Percentiles rank a stretch among this genome's conserved stretches.
Evolutionary conservation across 2,329 filamentous ascomycete species (phyloP).

Genomic region (Fusarium avenaceum): DNA sequence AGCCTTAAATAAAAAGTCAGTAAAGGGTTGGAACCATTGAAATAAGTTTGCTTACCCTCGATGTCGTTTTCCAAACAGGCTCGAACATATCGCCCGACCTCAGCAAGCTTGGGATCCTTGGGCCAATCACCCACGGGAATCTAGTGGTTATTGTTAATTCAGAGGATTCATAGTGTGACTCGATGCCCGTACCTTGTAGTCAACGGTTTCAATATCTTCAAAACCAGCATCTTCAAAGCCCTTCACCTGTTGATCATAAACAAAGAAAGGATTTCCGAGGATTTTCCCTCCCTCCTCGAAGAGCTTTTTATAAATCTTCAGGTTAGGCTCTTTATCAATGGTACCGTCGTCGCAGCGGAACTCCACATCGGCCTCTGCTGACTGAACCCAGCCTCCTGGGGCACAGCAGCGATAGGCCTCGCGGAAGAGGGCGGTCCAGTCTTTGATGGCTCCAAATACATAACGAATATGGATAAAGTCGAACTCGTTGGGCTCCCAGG

Average conservation of each 20-base stretch:
- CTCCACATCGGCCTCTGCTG: constrained; percentile 26
- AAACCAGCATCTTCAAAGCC: constrained; percentile 5
- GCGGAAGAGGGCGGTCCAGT: constrained; percentile 18
- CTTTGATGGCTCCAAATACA: constrained; percentile 22
- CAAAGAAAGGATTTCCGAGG: not conserved
- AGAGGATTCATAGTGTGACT: rapidly evolving
- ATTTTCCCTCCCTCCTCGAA: constrained; percentile 2
- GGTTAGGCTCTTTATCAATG: not conserved
- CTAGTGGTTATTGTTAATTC: not conserved
- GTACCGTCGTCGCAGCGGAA: constrained; percentile 27
- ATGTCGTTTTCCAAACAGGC: constrained; percentile 41
- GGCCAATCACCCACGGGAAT: constrained; percentile 32
- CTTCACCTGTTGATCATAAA: constrained; percentile 8
- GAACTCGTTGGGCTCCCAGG: constrained; percentile 14
- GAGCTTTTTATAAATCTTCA: not conserved
- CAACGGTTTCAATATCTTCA: not conserved
- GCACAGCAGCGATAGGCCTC: constrained; percentile 24
- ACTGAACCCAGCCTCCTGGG: constrained; percentile 29
- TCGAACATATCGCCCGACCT: constrained; percentile 24
- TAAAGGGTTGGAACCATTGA: rapidly evolving
- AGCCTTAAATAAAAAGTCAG: not conserved
- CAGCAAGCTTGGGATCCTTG: constrained; percentile 18
- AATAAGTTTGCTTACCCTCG: constrained; percentile 9
- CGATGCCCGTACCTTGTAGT: not conserved
- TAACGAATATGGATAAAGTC: constrained; percentile 35